A percentile compares a stretch with the other conserved stretches of the same genome.
phyloP scores from a whole-genome alignment of 352 stramenopile species.

The Globisporangium polare region DNA sequence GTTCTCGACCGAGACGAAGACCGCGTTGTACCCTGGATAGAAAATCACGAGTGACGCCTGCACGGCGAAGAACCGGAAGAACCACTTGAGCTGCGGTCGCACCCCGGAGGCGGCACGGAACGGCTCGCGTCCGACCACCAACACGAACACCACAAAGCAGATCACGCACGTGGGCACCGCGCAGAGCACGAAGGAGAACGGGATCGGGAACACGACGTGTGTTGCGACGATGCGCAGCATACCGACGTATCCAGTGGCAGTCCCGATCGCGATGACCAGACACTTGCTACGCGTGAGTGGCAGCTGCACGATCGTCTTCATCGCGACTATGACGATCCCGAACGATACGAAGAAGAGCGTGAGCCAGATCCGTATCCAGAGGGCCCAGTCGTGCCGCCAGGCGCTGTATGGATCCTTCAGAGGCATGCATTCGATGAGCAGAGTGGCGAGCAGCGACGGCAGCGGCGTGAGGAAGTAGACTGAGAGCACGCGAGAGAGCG shows the following conservation, averaged over 20 bases:
- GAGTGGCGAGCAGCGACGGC: constrained; percentile 14
- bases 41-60: constrained; percentile 13
- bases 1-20: constrained; percentile 14
- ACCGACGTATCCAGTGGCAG: background rate
- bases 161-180: constrained; percentile 3
- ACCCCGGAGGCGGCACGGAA: constrained; percentile 6
- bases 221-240: background rate
- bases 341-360: constrained; percentile 7
- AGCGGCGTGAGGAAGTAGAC: constrained; percentile 24
- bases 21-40: constrained; percentile 20
- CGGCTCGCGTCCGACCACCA: constrained; percentile 3
- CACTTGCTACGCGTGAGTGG: background rate
- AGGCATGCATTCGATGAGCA: constrained; percentile 25
- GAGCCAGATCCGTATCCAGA: constrained; percentile 25
- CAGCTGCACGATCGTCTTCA: constrained; percentile 5
- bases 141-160: constrained; percentile 11
- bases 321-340: background rate
- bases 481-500: constrained; percentile 9
- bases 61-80: constrained; percentile 12
- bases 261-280: background rate
- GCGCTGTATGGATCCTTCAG: constrained; percentile 19
- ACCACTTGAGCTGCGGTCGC: background rate
- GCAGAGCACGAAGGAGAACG: constrained; percentile 26
- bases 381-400: constrained; percentile 17
- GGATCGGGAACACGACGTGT: constrained; percentile 22